Base-by-base conservation (phyloP, 1,284 basidiomycete species). In the Schizophyllum amplum region DNA sequence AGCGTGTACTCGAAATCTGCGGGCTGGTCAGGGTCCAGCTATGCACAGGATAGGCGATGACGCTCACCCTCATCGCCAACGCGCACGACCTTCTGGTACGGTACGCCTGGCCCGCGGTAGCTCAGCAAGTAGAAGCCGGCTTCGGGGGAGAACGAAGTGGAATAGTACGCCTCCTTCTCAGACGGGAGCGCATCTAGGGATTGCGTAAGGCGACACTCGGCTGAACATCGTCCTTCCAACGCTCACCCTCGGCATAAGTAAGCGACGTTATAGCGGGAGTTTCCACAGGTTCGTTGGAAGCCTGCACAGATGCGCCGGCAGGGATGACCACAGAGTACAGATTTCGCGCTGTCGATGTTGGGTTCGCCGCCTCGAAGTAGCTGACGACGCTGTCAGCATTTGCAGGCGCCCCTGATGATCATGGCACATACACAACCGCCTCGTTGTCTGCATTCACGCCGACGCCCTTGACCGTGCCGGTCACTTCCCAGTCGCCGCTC, bases 401-500 rank as follows among this genome's bases (percentile, higher is more conserved):
- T 27, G 46, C 13, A 3, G 22, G 21, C 13, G 13, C 5, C 21
- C 13, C 20, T 22, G 60, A 62, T 59, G 58, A 55, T 53, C 56
- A 52, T 59, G 58, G 56, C 5, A 77, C 88, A 68, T 68, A 95
- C 88, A 94, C 85, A 46, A 89, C 68, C 46, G 83, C 80, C 33
- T 81, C 81, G 51, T 79, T 72, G 3, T 75, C 64, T 68, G 97
- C 88, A 20, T 97, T 82, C 1, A 82, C 88, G 55, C 82, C 73
- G 57, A 98, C 86, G 4, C 77, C 78, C 20, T 78, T 80, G 48
- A 50, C 22, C 9, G 20, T 15, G 48, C 48, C 13, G 5, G 85
- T 86, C 4, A 98, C 90, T 70, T 99, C 96, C 94, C 94, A 98
- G 26, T 83, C 68, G 0, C 95, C 96, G 1, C 74, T 75, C 0